Evolutionary conservation across 2,329 filamentous ascomycete species (phyloP), one percentile per base, ranked within the genome.

Genomic region (Aspergillus costaricaensis): DNA sequence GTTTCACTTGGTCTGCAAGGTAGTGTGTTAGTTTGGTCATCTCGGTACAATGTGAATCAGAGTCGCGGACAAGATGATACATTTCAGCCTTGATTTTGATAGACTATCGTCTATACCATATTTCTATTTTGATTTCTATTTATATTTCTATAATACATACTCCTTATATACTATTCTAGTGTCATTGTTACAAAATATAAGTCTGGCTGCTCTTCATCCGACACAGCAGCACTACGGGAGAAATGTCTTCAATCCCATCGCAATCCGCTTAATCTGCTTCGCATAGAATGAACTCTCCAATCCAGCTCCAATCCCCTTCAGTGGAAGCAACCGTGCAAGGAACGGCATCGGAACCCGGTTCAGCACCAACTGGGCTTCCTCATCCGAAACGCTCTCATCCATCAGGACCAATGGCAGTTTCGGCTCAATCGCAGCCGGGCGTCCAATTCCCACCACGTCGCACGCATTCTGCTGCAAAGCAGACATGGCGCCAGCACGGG

Each of bases 381-480:
- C 66, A 27, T 70, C 70, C 3, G 50, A 10, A 6, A 73, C 44
- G 44, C 60, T 60, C 58, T 74, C 72, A 61, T 75, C 72, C 8
- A 75, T 60, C 50, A 75, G 59, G 39, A 65, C 14, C 12, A 67
- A 71, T 9, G 80, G 77, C 6, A 83, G 70, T 8, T 72, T 71
- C 0, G 82, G 78, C 30, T 81, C 69, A 8, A 83, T 64, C 12
- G 79, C 77, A 0, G 80, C 79, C 0, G 82, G 79, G 32, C 82
- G 71, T 0, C 75, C 81, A 21, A 85, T 72, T 0, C 82, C 82
- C 19, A 85, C 75, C 67, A 84, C 63, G 60, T 85, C 79, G 63
- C 82, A 84, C 2, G 76, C 79, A 0, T 79, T 77, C 10, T 76
- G 76, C 5, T 74, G 60, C 5, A 85, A 68, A 10, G 82, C 83